These are phyloP conservation scores for Myriosclerotinia curreyana DNA, from an alignment of 2,329 filamentous ascomycete species.

Conservation along the genomic window DNA sequence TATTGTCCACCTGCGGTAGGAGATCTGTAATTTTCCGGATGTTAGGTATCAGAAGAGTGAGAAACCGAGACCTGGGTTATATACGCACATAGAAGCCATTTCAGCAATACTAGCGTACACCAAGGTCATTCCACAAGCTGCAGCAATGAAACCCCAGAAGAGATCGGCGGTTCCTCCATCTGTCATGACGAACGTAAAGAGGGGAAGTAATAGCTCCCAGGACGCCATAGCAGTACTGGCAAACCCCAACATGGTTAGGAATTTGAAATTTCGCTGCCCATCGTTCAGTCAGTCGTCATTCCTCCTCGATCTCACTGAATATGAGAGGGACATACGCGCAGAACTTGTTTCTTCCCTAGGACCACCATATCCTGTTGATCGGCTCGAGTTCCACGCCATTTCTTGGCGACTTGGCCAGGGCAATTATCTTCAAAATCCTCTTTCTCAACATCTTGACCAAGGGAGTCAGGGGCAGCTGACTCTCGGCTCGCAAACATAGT, in stretches of 20 bases:
- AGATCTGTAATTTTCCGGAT: conserved; percentile 37
- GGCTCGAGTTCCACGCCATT: conserved; percentile 23
- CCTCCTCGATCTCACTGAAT: too few relatives aligned
- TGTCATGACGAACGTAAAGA: conserved; percentile 22
- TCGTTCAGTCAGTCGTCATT: not conserved
- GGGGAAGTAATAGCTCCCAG: conserved; percentile 44
- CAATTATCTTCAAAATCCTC: conserved; percentile 17
- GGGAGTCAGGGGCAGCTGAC: not conserved
- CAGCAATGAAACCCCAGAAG: conserved; percentile 40
- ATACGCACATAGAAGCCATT: conserved; percentile 34
- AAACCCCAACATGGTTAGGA: conserved; percentile 44
- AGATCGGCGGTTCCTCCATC: conserved; percentile 36
- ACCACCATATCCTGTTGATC: conserved; percentile 24
- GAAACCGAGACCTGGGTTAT: not conserved
- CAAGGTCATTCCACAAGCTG: conserved; percentile 32
- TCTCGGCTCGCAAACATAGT: conserved; percentile 7
- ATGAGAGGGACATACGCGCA: conserved; percentile 20
- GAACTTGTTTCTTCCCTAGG: conserved; percentile 26
- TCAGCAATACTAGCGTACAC: conserved; percentile 33
- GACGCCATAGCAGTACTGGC: conserved; percentile 44
- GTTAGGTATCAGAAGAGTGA: conserved; percentile 1
- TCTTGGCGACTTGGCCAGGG: conserved; percentile 10
- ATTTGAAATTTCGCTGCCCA: conserved; percentile 42
- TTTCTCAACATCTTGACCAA: conserved; percentile 26
- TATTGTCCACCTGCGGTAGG: conserved; percentile 58